Evolutionary conservation across 176 grass and related monocot species (phyloP).

Genomic region (Oryza glumipatula): DNA sequence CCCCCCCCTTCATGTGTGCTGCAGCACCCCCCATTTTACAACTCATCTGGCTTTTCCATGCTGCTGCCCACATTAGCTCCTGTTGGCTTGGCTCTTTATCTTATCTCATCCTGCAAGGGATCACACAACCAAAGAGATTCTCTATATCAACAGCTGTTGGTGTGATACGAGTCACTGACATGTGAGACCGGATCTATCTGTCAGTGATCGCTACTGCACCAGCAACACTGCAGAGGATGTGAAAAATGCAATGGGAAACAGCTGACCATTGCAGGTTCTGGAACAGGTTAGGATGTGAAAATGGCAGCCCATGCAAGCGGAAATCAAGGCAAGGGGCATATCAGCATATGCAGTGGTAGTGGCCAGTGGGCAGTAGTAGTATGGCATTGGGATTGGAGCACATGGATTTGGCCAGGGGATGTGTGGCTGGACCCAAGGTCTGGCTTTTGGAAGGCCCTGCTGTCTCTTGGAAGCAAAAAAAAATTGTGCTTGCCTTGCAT

Average conservation of each 20-base stretch:
- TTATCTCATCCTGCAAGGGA: constrained; percentile 20
- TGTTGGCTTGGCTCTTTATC: constrained; percentile 1
- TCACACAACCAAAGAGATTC: no score
- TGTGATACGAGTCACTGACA: no score
- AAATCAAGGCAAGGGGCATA: not conserved
- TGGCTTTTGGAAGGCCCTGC: constrained; percentile 8
- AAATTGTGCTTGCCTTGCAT: not conserved
- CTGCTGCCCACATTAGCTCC: constrained; percentile 5
- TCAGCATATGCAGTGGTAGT: constrained; percentile 5
- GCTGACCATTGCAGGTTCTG: not conserved
- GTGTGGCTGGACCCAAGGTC: constrained; percentile 23
- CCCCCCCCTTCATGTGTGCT: not conserved
- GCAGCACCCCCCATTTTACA: constrained; percentile 24
- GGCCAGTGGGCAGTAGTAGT: not conserved
- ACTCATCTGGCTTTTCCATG: constrained; percentile 32
- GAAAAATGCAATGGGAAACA: not conserved
- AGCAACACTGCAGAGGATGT: no score
- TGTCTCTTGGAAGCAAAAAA: constrained; percentile 19
- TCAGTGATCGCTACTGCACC: no score
- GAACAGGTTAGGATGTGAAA: not conserved
- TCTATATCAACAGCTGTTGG: no score
- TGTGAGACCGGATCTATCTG: no score
- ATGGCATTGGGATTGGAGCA: constrained; percentile 41
- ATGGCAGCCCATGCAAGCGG: constrained; percentile 22
- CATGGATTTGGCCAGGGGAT: constrained; percentile 38